phyloP scores from a whole-genome alignment of 768 basidiomycete genomes.

The Exidia glandulosa region DNA sequence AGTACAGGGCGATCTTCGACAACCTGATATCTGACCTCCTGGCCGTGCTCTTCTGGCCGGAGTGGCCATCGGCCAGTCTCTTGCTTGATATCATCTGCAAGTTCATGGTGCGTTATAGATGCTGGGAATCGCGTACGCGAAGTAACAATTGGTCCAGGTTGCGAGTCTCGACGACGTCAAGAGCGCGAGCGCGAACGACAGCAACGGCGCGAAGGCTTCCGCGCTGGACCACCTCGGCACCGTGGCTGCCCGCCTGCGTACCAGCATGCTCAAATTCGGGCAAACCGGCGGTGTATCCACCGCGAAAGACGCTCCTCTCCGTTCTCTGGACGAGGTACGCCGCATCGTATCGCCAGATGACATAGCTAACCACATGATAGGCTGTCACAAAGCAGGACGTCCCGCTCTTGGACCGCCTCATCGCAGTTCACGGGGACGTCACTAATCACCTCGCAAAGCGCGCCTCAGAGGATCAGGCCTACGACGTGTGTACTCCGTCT shows the following conservation, averaged over 20 bases:
- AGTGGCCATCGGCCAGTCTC: conserved; percentile 90
- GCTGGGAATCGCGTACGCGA: not conserved
- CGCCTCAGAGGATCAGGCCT: conserved; percentile 69
- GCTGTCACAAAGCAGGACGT: conserved; percentile 40
- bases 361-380: conserved; percentile 19
- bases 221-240: conserved; percentile 89
- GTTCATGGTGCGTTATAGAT: conserved; percentile 57
- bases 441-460: conserved; percentile 56
- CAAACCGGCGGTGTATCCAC: conserved; percentile 16
- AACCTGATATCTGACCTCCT: conserved; percentile 82
- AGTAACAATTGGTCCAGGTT: conserved; percentile 36
- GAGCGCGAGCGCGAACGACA: conserved; percentile 49
- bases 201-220: conserved; percentile 76
- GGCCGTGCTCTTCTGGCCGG: conserved; percentile 84
- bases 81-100: conserved; percentile 71
- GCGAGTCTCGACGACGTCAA: conserved; percentile 76
- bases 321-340: conserved; percentile 63
- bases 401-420: conserved; percentile 45
- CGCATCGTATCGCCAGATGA: not conserved
- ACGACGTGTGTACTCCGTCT: conserved; percentile 42
- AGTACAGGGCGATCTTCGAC: conserved; percentile 89
- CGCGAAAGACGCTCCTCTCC: conserved; percentile 30
- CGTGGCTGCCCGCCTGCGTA: conserved; percentile 75
- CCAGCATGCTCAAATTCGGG: conserved; percentile 37
- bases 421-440: conserved; percentile 54